Percentiles rank a stretch among this genome's conserved stretches.
Conservation (phyloP, 352 stramenopile genomes). For the Phytophthora constricta region DNA sequence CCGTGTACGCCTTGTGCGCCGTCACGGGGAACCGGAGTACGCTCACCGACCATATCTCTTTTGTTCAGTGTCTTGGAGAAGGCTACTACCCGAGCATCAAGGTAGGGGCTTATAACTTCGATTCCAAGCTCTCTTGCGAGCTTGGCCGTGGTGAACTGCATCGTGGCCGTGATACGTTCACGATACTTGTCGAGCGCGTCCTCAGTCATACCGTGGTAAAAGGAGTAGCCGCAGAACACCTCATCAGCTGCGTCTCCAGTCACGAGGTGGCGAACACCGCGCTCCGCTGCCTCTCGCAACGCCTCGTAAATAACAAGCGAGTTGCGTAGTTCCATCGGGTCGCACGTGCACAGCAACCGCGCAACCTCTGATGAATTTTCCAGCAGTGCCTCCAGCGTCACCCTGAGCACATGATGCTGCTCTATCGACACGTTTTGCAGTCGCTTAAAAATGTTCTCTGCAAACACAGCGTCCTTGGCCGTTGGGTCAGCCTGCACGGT, state of each 20-base stretch:
- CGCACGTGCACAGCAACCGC: conserved; percentile 71
- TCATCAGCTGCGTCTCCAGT: conserved; percentile 90
- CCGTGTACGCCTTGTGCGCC: conserved; percentile 56
- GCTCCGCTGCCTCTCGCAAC: conserved; percentile 54
- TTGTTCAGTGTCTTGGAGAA: conserved; percentile 73
- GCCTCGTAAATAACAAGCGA: conserved; percentile 85
- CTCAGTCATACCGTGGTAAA: conserved; percentile 77
- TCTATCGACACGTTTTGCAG: conserved; percentile 52
- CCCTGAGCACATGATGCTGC: conserved; percentile 67
- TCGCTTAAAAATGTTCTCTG: conserved; percentile 48
- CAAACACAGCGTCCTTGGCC: conserved; percentile 55
- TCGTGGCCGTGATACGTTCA: conserved; percentile 74
- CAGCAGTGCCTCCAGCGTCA: conserved; percentile 64
- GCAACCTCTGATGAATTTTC: conserved; percentile 44
- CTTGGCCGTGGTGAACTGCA: conserved; percentile 84
- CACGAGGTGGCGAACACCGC: conserved; percentile 69
- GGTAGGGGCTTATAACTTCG: conserved; percentile 77
- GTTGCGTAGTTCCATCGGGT: conserved; percentile 90
- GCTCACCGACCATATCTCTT: conserved; percentile 68
- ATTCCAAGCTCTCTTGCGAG: conserved; percentile 71
- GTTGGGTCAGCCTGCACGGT: conserved; percentile 56
- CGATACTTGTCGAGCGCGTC: conserved; percentile 70
- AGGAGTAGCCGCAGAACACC: conserved; percentile 89
- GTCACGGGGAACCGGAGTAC: conserved; percentile 61
- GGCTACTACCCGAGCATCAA: conserved; percentile 67